These are phyloP conservation scores for Gaultheria prostrata DNA, from an alignment of 148 eudicot species.

Conservation along the genomic window DNA sequence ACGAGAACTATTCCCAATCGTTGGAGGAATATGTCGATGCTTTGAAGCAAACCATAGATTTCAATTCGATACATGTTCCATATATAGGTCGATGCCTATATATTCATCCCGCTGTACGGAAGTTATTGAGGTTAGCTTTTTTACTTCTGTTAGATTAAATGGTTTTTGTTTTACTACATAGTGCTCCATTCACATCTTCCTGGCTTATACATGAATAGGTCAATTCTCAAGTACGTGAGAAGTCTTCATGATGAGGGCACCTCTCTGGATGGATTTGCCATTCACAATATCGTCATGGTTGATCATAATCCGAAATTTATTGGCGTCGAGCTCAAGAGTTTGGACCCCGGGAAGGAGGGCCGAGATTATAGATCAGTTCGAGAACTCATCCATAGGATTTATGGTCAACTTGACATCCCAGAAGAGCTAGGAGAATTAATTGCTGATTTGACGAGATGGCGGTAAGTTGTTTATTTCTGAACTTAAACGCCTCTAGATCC, in stretches of 20 bases:
- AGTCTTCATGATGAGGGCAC: not conserved
- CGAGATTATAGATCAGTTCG: not conserved
- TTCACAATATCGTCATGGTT: too few species aligned
- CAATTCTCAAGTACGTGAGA: not conserved
- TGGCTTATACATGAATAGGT: too few species aligned
- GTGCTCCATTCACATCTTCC: too few species aligned
- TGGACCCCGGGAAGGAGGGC: not conserved
- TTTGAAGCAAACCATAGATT: too few species aligned
- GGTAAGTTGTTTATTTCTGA: not conserved
- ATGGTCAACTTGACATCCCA: not conserved
- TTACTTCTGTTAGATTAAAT: too few species aligned
- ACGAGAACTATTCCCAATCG: not conserved
- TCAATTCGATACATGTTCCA: not conserved
- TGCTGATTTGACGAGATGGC: not conserved
- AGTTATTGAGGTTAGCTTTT: too few species aligned
- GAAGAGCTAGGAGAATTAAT: not conserved
- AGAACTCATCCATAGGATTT: not conserved
- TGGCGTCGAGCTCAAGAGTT: not conserved
- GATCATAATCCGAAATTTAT: not conserved
- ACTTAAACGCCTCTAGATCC: not conserved
- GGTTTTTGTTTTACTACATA: too few species aligned
- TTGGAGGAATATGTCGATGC: not conserved
- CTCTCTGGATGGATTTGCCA: not conserved
- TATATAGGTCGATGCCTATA: not conserved
- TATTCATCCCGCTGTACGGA: not conserved